Percentiles rank a stretch among this genome's conserved stretches.
phyloP scores from a whole-genome alignment of 208 protist species.

The Spongospora subterranea region DNA sequence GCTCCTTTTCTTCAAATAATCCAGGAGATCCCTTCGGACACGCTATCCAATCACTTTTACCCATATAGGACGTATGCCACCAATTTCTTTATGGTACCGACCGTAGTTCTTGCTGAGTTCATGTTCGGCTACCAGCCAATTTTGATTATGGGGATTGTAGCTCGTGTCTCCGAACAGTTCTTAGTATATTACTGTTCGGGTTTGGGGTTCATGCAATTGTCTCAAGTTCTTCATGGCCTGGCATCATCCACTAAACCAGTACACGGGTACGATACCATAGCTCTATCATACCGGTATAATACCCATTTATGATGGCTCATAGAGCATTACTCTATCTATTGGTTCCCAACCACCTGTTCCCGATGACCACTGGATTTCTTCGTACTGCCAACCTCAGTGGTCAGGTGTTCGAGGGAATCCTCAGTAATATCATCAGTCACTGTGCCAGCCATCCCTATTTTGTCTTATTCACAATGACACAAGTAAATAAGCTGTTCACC shows the following conservation, averaged over 20 bases:
- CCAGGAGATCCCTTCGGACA: not conserved
- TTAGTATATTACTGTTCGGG: conserved; percentile 24
- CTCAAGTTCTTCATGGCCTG: not conserved
- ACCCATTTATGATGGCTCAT: not conserved
- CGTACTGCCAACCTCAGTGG: not conserved
- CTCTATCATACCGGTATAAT: not conserved
- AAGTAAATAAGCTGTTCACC: not conserved
- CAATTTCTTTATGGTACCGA: conserved; percentile 7
- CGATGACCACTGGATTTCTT: conserved; percentile 3
- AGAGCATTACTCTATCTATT: conserved; percentile 23
- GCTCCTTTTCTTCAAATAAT: not conserved
- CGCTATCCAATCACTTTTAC: not conserved
- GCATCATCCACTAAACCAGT: conserved; percentile 11
- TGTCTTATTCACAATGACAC: conserved; percentile 29
- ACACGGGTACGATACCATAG: not conserved
- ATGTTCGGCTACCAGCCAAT: not conserved
- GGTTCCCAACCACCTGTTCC: not conserved
- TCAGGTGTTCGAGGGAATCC: conserved; percentile 28
- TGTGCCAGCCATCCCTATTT: not conserved
- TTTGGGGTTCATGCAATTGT: not conserved
- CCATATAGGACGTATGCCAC: not conserved
- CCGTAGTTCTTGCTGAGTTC: conserved; percentile 31
- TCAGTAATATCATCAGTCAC: conserved; percentile 6
- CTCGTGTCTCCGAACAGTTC: conserved; percentile 43
- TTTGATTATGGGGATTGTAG: not conserved